Conservation (phyloP, 768 basidiomycete genomes). For the Mycena venus region DNA sequence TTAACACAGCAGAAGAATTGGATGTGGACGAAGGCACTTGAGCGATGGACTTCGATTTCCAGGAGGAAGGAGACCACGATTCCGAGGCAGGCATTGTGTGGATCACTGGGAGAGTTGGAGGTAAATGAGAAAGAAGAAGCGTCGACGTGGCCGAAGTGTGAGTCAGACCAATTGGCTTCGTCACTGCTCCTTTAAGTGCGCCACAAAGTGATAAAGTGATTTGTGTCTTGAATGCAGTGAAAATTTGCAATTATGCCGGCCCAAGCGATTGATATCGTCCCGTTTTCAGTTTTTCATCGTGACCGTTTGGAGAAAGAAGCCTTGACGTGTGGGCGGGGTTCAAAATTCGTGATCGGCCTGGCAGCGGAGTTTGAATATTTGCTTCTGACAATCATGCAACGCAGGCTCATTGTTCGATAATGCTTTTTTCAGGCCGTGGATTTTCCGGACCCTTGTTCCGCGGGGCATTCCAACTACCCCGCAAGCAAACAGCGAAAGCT, state of each 20-base stretch:
- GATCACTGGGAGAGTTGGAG: background rate
- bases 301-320: background rate
- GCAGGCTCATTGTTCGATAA: background rate
- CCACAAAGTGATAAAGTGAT: background rate
- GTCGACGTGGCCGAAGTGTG: background rate
- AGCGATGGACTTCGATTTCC: constrained; percentile 82
- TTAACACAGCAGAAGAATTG: background rate
- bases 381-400: background rate
- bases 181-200: background rate
- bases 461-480: background rate
- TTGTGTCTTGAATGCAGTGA: background rate
- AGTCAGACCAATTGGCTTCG: background rate
- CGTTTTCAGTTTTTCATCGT: background rate
- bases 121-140: background rate
- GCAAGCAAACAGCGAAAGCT: background rate
- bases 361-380: background rate
- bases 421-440: background rate
- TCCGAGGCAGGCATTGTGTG: constrained; percentile 32
- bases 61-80: constrained; percentile 82
- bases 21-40: constrained; percentile 63
- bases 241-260: background rate
- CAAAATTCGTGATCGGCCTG: background rate
- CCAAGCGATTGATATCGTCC: background rate
- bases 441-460: background rate
- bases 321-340: background rate